Evolutionary conservation across 1,139 yeast species (phyloP).

Genomic region (Debaryomyces subglobosus): DNA sequence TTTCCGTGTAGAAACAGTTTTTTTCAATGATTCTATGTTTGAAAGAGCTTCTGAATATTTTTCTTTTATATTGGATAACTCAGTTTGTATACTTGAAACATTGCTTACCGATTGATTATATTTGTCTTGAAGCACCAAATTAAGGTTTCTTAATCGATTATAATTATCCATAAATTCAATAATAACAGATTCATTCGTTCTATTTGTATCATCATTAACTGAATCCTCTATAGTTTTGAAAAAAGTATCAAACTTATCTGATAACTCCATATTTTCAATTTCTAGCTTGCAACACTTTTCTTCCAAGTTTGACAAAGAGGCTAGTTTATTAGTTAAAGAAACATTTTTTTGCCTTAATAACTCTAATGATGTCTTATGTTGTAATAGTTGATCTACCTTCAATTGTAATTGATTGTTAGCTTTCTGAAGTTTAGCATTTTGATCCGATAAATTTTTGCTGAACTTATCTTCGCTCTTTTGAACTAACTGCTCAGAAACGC

Average conservation of each 20-base stretch:
- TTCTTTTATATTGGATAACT: slow-evolving; percentile 23
- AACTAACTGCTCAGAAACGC: slow-evolving; percentile 13
- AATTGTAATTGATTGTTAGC: slow-evolving; percentile 34
- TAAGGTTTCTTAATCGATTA: slow-evolving; percentile 41
- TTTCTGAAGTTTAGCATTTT: slow-evolving; percentile 33
- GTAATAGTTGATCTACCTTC: slow-evolving; percentile 36
- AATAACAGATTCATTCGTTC: slow-evolving; percentile 24
- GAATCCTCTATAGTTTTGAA: slow-evolving; percentile 33
- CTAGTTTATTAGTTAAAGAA: slow-evolving; percentile 38
- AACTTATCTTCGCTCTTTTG: slow-evolving; percentile 15
- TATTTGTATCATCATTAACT: slow-evolving; percentile 24
- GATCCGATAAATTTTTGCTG: slow-evolving; percentile 30
- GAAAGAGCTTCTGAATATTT: slow-evolving; percentile 19
- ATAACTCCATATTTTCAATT: slow-evolving; percentile 52
- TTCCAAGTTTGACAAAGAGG: slow-evolving; percentile 46
- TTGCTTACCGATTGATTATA: slow-evolving; percentile 31
- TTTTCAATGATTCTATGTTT: slow-evolving; percentile 22
- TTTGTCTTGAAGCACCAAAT: slow-evolving; percentile 42
- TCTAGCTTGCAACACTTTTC: slow-evolving; percentile 54
- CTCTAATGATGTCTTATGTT: slow-evolving; percentile 43
- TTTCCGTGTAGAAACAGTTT: slow-evolving; percentile 30
- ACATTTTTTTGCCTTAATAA: slow-evolving; percentile 42
- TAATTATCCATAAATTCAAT: slow-evolving; percentile 34
- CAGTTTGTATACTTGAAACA: slow-evolving; percentile 18
- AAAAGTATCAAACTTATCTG: slow-evolving; percentile 42